phyloP scores from a whole-genome alignment of 257 asterid genomes.

The Schizonepeta tenuifolia region DNA sequence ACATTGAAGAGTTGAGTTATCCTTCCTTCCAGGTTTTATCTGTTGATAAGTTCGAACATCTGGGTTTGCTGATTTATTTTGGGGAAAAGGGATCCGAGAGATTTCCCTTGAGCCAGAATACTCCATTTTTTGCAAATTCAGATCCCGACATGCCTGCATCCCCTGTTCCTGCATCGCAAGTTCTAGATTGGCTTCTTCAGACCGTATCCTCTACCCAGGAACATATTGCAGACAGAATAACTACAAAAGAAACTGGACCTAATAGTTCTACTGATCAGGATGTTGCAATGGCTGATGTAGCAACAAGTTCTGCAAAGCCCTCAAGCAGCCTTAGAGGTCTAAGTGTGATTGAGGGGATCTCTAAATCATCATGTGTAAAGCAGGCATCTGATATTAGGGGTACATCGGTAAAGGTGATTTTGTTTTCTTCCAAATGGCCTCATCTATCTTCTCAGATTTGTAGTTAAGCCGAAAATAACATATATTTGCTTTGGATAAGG shows the following conservation, averaged over 20 bases:
- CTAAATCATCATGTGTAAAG: constrained; percentile 81
- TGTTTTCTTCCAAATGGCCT: background rate
- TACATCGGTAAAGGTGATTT: constrained; percentile 72
- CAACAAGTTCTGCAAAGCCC: constrained; percentile 57
- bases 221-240: constrained; percentile 71
- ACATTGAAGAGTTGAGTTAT: constrained; percentile 24
- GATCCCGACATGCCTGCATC: constrained; percentile 99
- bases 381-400: constrained; percentile 89
- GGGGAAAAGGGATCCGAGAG: constrained; percentile 83
- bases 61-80: constrained; percentile 74
- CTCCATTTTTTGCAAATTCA: constrained; percentile 95
- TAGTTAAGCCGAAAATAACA: constrained; percentile 5
- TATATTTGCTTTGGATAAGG: constrained; percentile 8
- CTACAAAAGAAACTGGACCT: constrained; percentile 86
- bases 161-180: constrained; percentile 88
- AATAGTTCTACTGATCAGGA: constrained; percentile 73
- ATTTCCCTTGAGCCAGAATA: constrained; percentile 76
- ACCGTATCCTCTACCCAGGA: constrained; percentile 77
- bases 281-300: constrained; percentile 76
- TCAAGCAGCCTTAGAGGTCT: constrained; percentile 71
- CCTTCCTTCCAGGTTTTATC: constrained; percentile 66
- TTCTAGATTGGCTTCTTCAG: constrained; percentile 89
- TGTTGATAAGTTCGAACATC: constrained; percentile 82
- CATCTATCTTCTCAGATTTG: background rate
- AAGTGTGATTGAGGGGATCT: constrained; percentile 84